Conservation (phyloP, 345 rosid genomes). For the Rhizophora apiculata region DNA sequence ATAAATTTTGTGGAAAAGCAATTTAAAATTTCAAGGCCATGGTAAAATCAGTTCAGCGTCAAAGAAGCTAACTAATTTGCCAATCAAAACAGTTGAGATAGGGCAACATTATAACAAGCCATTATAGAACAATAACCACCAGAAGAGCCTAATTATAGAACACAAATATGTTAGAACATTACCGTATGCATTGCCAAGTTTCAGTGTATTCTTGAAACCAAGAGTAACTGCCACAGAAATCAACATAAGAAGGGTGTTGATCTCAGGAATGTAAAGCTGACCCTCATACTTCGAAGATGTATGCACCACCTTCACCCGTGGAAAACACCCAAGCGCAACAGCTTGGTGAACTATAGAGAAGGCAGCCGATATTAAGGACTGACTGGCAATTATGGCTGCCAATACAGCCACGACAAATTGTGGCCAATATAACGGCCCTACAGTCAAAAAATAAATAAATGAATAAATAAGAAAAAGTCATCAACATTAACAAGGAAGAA, state of each 20-base stretch:
- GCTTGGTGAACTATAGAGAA: slow-evolving; percentile 70
- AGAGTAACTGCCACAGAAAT: slow-evolving; percentile 55
- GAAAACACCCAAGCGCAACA: slow-evolving; percentile 65
- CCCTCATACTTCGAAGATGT: slow-evolving; percentile 74
- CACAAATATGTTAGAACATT: slow-evolving; percentile 5
- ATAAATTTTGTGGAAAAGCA: too few species aligned
- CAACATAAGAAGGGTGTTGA: slow-evolving; percentile 74
- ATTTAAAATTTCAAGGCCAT: too few species aligned
- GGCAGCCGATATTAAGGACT: slow-evolving; percentile 78
- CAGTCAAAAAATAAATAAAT: background rate
- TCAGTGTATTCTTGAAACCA: slow-evolving; percentile 48
- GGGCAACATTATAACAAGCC: background rate
- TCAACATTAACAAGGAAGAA: background rate
- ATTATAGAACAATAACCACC: too few species aligned
- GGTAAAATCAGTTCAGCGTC: too few species aligned
- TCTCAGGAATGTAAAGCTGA: slow-evolving; percentile 83
- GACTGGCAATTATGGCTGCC: slow-evolving; percentile 82
- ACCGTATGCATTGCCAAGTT: slow-evolving; percentile 85
- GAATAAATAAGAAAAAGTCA: background rate
- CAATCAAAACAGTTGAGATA: background rate
- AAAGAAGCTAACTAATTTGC: too few species aligned
- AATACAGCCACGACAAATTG: slow-evolving; percentile 64
- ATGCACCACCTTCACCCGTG: slow-evolving; percentile 72
- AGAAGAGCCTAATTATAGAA: too few species aligned
- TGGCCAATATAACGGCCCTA: slow-evolving; percentile 80